phyloP scores from a whole-genome alignment of 306 rosid genomes.

The Ziziphus jujuba region DNA sequence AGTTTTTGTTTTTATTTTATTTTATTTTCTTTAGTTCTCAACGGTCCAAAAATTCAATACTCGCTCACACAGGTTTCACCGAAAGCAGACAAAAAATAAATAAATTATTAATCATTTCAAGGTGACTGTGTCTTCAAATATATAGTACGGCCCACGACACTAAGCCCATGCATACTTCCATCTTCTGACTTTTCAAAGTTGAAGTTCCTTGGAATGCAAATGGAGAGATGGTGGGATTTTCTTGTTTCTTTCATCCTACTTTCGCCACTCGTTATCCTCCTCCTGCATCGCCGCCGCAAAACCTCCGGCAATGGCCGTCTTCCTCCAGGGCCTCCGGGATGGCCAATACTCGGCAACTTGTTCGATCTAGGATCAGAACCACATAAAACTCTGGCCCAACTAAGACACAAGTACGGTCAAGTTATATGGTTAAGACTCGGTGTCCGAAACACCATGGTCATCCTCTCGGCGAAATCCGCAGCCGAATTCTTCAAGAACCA shows the following conservation, averaged over 20 bases:
- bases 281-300: constrained; percentile 18
- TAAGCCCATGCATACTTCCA: too few species aligned
- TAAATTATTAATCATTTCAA: too few species aligned
- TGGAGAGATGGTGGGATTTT: background rate
- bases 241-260: constrained; percentile 19
- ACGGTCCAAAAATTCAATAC: too few species aligned
- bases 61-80: too few species aligned
- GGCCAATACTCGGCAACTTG: constrained; percentile 71
- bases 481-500: constrained; percentile 51
- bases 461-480: constrained; percentile 50
- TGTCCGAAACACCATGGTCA: constrained; percentile 51
- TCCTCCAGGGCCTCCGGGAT: constrained; percentile 67
- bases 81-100: too few species aligned
- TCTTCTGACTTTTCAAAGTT: too few species aligned
- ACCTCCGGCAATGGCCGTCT: constrained; percentile 13
- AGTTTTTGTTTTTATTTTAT: too few species aligned
- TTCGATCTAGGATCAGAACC: constrained; percentile 69
- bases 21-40: too few species aligned
- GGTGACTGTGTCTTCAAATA: too few species aligned
- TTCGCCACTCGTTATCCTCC: constrained; percentile 14
- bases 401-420: constrained; percentile 41
- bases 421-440: constrained; percentile 62
- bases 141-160: too few species aligned
- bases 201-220: background rate
- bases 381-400: constrained; percentile 39